Evolutionary conservation across 371 early-diverging fungal genomes (phyloP), one percentile per base, ranked within the genome.

Genomic region (Mucor lusitanicus): DNA sequence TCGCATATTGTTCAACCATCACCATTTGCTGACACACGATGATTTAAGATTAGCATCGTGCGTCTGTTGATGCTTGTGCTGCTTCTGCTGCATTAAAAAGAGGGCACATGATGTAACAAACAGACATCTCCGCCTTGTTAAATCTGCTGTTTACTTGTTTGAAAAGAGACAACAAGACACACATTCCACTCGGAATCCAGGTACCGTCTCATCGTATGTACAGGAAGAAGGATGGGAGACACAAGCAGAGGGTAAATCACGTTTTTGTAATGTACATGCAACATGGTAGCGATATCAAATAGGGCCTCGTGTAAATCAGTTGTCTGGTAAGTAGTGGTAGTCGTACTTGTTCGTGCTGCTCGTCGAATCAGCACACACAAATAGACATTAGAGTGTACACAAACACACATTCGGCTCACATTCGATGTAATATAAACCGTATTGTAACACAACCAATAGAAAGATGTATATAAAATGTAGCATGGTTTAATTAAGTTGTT

Each of bases 371-470:
- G 23, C 50, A 50, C 23, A 50, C 23, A 23, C 23, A 48, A 5
- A 19, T 23, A 21, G 8, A 23, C 21, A 50, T 12, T 11, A 25
- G 33, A 33, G 19, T 19, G 44, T 19, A 44, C 44, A 44, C 37
- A 37, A 37, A 37, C 37, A 37, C 37, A 37, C 37, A 17, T 44
- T 44, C 44, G 37, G 37, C 44, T 19, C 19, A 19, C 44, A 44
- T 44, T 44, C 19, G 6, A 19, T 44, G 8, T 44, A 50, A 30
- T 30, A 48, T 48, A 19, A 7, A 11, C 55, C 32, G 3, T 55
- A 30, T 32, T 55, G 55, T 55, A 19, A 30, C 32, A 55, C 55
- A 55, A 32, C 55, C 32, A 55, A 55, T 55, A 55, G 28, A 55
- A 55, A 28, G 17, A 27, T 9, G 27, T 11, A 53, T 13, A 53